Percentiles rank a stretch among this genome's conserved stretches.
These are phyloP conservation scores for Lactifluus subvellereus DNA, from an alignment of 768 basidiomycete species.

Conservation along the genomic window DNA sequence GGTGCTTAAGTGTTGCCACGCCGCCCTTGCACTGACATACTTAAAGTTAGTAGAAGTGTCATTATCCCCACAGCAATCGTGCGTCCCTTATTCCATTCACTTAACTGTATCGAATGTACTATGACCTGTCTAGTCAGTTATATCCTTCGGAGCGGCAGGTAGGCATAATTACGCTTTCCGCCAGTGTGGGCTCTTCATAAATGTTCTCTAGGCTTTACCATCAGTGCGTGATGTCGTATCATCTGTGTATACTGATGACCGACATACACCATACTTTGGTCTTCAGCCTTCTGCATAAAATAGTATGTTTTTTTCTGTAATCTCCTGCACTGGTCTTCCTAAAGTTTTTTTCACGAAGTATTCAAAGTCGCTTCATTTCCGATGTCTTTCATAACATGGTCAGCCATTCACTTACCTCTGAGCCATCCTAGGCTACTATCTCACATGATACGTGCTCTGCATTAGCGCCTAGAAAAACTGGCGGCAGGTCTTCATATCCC, in stretches of 20 bases:
- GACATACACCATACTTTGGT: background rate
- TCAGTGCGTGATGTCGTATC: background rate
- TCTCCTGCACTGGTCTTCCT: no score
- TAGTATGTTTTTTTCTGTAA: background rate
- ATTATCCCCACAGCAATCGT: background rate
- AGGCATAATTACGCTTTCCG: background rate
- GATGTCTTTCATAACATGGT: constrained; percentile 2
- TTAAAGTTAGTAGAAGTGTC: background rate
- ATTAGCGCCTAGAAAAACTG: background rate
- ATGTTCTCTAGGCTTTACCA: background rate
- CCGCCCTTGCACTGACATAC: background rate
- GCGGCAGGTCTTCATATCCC: background rate
- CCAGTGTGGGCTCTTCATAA: background rate
- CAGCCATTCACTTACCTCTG: background rate
- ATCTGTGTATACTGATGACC: no score
- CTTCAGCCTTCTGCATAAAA: background rate
- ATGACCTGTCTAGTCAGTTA: background rate
- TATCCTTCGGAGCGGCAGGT: background rate
- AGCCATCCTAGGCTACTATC: background rate
- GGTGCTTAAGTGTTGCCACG: no score
- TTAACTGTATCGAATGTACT: background rate
- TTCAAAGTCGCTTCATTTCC: background rate
- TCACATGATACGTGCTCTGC: background rate
- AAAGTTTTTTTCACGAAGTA: background rate
- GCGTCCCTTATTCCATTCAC: background rate